These are phyloP conservation scores for Erodium moschatum DNA, from an alignment of 441 rosid genomes.

Conservation along the genomic window DNA sequence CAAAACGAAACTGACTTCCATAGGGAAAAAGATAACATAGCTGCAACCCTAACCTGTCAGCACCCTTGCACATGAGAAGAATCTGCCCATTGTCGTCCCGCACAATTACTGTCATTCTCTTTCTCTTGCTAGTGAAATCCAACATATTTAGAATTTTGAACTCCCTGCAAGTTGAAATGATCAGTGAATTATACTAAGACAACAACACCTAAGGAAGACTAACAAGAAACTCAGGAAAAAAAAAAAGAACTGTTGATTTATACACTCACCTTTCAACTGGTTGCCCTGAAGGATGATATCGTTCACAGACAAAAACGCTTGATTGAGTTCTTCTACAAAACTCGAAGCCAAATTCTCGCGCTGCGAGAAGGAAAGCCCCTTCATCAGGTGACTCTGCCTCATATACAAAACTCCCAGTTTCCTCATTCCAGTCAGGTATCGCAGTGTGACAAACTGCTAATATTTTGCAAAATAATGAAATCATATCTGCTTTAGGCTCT, in stretches of 20 bases:
- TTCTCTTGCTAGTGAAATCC: slow-evolving; percentile 55
- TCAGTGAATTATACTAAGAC: neutral
- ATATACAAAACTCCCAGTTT: slow-evolving; percentile 37
- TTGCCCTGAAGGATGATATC: slow-evolving; percentile 37
- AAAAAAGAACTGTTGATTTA: neutral
- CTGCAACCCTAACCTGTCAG: slow-evolving; percentile 41
- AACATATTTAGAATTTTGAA: slow-evolving; percentile 42
- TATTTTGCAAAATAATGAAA: slow-evolving; percentile 50
- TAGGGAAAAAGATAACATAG: neutral
- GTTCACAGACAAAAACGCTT: slow-evolving; percentile 42
- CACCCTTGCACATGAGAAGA: slow-evolving; percentile 50
- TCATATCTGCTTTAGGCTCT: slow-evolving; percentile 34
- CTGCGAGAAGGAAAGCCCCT: slow-evolving; percentile 70
- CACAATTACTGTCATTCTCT: slow-evolving; percentile 59
- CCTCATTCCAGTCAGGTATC: slow-evolving; percentile 60
- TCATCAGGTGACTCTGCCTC: slow-evolving; percentile 82
- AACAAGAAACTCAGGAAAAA: slow-evolving; percentile 13
- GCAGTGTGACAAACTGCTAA: slow-evolving; percentile 69
- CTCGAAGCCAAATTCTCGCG: slow-evolving; percentile 63
- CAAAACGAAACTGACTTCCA: neutral
- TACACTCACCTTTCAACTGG: slow-evolving; percentile 39
- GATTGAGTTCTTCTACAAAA: slow-evolving; percentile 52
- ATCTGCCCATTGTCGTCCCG: slow-evolving; percentile 42
- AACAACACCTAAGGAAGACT: slow-evolving; percentile 7
- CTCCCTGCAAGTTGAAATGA: slow-evolving; percentile 31